phyloP scores from a whole-genome alignment of 768 basidiomycete genomes.

The Mycena galericulata region DNA sequence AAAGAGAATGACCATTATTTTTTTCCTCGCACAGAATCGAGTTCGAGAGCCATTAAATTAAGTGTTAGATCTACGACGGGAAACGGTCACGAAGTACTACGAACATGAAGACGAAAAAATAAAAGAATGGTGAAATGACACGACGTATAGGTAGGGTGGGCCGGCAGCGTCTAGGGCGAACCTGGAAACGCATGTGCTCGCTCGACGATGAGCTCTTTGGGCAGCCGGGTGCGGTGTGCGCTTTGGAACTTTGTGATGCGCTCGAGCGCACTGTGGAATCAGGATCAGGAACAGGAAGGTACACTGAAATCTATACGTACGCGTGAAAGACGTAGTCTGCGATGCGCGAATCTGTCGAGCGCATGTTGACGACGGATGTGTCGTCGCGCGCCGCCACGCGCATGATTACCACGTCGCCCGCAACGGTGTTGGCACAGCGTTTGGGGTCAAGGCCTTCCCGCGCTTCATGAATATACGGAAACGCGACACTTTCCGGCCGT shows the following conservation, averaged over 20 bases:
- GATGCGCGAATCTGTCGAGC: neutral
- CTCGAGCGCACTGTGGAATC: neutral
- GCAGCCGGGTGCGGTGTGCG: neutral
- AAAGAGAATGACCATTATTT: too few species aligned
- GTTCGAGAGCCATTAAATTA: neutral
- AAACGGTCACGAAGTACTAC: neutral
- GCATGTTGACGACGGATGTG: constrained; percentile 1
- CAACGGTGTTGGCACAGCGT: constrained; percentile 1
- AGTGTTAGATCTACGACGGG: neutral
- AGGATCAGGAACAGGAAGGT: neutral
- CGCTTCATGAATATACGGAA: constrained; percentile 12
- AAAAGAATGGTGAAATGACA: neutral
- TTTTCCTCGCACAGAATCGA: neutral
- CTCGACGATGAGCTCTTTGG: constrained; percentile 4
- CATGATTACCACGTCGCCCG: constrained; percentile 2
- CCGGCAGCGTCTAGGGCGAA: neutral
- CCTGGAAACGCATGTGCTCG: constrained; percentile 5
- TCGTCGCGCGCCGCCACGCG: neutral
- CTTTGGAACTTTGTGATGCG: neutral
- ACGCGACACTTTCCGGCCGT: neutral
- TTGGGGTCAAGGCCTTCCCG: neutral
- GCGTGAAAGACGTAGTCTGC: constrained; percentile 2
- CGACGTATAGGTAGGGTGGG: neutral
- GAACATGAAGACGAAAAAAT: neutral
- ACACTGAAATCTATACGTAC: neutral